Conservation (phyloP, 1,139 yeast species). For the Kurtzmaniella quercitrusa region DNA sequence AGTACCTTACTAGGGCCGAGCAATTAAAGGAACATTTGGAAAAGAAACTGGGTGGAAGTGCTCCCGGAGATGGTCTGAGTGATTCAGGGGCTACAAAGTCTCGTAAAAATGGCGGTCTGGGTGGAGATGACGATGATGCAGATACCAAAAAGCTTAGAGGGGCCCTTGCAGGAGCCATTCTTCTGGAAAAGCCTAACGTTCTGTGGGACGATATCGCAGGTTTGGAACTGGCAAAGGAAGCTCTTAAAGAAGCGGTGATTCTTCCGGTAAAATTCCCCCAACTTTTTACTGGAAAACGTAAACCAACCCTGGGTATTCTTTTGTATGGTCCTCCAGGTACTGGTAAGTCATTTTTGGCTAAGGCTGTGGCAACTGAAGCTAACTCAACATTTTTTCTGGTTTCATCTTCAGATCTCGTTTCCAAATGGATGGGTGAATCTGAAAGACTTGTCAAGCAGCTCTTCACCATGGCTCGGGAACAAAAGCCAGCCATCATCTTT, state of each 20-base stretch:
- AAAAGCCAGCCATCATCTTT: conserved; percentile 90
- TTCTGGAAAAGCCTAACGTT: conserved; percentile 90
- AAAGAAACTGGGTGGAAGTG: conserved; percentile 44
- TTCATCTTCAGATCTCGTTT: conserved; percentile 88
- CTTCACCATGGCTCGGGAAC: conserved; percentile 94
- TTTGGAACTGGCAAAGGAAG: conserved; percentile 90
- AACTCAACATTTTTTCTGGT: conserved; percentile 95
- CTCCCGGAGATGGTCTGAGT: conserved; percentile 46
- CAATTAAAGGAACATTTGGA: conserved; percentile 88
- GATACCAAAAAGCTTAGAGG: conserved; percentile 87
- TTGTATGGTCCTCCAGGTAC: conserved; percentile 99
- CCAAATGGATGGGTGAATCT: conserved; percentile 99
- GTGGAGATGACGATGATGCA: conserved; percentile 67
- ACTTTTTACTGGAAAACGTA: conserved; percentile 87
- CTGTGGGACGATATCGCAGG: conserved; percentile 97
- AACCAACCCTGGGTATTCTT: conserved; percentile 88
- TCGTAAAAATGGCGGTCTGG: conserved; percentile 44
- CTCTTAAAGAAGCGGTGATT: conserved; percentile 95
- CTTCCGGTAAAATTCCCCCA: conserved; percentile 94
- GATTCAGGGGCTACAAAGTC: conserved; percentile 60
- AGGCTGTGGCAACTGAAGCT: conserved; percentile 98
- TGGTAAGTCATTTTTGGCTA: conserved; percentile 94
- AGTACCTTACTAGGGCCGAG: conserved; percentile 90
- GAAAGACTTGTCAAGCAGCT: conserved; percentile 93
- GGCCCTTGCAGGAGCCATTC: conserved; percentile 88